Conservation (phyloP, 768 basidiomycete species). For the Leccinum subgranulosum region DNA sequence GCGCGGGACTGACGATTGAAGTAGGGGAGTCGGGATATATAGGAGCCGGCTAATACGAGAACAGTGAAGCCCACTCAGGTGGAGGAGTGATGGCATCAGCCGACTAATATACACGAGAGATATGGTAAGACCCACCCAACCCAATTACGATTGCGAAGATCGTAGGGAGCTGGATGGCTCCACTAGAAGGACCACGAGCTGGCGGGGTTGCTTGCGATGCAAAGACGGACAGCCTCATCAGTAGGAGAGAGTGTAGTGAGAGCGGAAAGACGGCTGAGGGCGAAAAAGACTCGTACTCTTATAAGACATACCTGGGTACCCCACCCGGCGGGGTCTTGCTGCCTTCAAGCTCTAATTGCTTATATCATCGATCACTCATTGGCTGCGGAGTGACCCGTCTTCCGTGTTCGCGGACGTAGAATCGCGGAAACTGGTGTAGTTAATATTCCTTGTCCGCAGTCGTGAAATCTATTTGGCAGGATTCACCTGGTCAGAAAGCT, state of each 20-base stretch:
- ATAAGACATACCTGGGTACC: neutral
- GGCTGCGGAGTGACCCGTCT: too few relatives aligned
- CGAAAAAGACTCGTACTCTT: neutral
- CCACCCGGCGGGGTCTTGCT: too few relatives aligned
- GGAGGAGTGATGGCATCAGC: neutral
- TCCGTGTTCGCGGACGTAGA: too few relatives aligned
- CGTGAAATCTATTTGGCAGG: neutral
- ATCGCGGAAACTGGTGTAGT: too few relatives aligned
- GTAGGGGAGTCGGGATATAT: constrained; percentile 1
- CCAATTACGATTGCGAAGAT: constrained; percentile 11
- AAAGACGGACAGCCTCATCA: neutral
- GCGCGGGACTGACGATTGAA: neutral
- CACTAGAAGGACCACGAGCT: neutral
- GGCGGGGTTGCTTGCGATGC: neutral
- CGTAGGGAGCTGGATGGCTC: constrained; percentile 8
- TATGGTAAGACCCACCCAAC: constrained; percentile 4
- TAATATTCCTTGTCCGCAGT: too few relatives aligned
- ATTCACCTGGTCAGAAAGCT: too few relatives aligned
- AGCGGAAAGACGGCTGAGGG: too few relatives aligned
- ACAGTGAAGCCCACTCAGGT: constrained; percentile 10
- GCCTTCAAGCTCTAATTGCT: too few relatives aligned
- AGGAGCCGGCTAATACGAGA: constrained; percentile 5
- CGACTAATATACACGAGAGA: neutral
- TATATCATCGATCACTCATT: too few relatives aligned
- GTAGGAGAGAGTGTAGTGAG: neutral